These are phyloP conservation scores for Ceraceosorus guamensis DNA, from an alignment of 1,284 basidiomycete genomes.

Conservation along the genomic window DNA sequence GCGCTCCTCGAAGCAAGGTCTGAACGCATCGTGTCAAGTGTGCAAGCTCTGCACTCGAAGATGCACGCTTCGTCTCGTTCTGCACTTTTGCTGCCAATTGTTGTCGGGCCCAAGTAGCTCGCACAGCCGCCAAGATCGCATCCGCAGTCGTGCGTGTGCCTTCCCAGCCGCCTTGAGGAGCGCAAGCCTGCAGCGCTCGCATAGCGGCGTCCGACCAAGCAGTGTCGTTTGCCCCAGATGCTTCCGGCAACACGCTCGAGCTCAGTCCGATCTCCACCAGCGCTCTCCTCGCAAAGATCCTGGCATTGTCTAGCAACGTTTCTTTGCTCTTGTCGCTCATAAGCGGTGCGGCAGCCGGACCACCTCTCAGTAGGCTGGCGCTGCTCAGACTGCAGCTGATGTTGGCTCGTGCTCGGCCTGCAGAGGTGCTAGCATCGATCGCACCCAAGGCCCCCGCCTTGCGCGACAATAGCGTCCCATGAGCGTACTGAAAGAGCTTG, in stretches of 20 bases:
- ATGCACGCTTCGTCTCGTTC: background rate
- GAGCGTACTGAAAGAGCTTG: slow-evolving; percentile 19
- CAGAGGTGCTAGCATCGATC: slow-evolving; percentile 25
- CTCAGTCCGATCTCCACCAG: slow-evolving; percentile 26
- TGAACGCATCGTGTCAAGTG: background rate
- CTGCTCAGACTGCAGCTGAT: slow-evolving; percentile 18
- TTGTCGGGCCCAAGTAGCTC: background rate
- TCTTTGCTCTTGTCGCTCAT: background rate
- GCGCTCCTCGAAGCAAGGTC: background rate
- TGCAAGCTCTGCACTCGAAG: too few species aligned
- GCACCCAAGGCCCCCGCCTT: slow-evolving; percentile 21
- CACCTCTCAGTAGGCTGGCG: slow-evolving; percentile 19
- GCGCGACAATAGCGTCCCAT: slow-evolving; percentile 23
- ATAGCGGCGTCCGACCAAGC: background rate
- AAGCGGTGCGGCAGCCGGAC: slow-evolving; percentile 4
- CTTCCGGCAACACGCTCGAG: too few species aligned
- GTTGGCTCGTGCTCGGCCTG: slow-evolving; percentile 19
- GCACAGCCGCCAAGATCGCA: background rate
- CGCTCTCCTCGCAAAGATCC: slow-evolving; percentile 28
- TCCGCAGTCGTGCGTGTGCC: background rate
- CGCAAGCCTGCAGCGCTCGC: too few species aligned
- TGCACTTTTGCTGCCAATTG: background rate
- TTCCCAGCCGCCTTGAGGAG: background rate
- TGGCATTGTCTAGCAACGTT: slow-evolving; percentile 26
- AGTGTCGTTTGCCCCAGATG: slow-evolving; percentile 8